phyloP scores from a whole-genome alignment of 768 basidiomycete genomes.

The Gloeostereum incarnatum region DNA sequence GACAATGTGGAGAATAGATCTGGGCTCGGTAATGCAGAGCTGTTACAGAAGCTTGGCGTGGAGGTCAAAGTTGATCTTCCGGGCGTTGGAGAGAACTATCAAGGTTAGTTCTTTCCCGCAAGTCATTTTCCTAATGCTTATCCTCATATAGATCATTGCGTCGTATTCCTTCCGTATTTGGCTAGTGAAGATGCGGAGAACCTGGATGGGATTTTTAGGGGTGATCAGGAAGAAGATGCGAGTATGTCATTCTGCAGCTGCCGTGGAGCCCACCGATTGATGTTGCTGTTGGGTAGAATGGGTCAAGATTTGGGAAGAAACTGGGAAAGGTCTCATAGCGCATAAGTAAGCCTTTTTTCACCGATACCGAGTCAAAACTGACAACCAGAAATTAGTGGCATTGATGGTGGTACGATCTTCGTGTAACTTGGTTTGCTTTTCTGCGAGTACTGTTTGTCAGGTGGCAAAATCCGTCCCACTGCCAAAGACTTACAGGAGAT shows the following conservation, averaged over 20 bases:
- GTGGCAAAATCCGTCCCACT: conserved; percentile 29
- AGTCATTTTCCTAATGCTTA: neutral
- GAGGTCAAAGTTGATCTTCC: conserved; percentile 33
- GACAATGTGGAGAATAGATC: conserved; percentile 14
- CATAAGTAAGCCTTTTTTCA: conserved; percentile 20
- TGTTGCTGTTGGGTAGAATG: conserved; percentile 15
- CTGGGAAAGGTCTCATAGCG: conserved; percentile 24
- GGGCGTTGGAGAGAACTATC: conserved; percentile 42
- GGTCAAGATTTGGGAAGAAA: conserved; percentile 17
- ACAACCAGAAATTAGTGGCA: conserved; percentile 13
- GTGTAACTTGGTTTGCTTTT: no score
- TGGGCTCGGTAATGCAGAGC: conserved; percentile 35
- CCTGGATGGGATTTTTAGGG: conserved; percentile 20
- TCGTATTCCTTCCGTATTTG: conserved; percentile 14
- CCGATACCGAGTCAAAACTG: neutral
- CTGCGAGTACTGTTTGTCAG: no score
- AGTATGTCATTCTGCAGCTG: conserved; percentile 14
- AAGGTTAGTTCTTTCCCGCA: conserved; percentile 10
- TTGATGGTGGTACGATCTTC: conserved; percentile 28
- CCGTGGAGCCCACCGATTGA: neutral
- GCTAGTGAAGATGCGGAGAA: conserved; percentile 21
- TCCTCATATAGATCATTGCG: conserved; percentile 17
- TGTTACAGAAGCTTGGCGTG: conserved; percentile 28
- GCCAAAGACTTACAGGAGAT: conserved; percentile 21
- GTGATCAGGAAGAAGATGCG: conserved; percentile 14